Evolutionary conservation across 1,284 basidiomycete species (phyloP), one percentile per base, ranked within the genome.

Genomic region (Fomitopsis schrenkii): DNA sequence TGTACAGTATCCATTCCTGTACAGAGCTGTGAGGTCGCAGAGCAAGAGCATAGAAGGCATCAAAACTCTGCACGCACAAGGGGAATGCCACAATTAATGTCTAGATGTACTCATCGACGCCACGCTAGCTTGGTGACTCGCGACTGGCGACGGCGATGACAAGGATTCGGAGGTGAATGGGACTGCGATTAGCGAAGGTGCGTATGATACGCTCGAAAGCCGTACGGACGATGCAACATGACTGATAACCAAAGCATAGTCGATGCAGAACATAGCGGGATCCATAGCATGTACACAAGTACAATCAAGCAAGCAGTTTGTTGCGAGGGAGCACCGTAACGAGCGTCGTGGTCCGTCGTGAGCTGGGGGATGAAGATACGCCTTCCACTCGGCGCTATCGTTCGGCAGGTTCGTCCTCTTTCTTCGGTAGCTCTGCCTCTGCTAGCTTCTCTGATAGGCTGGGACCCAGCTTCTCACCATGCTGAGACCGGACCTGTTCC

Each of bases 111-210:
- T 40, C 38, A 8, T 40, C 38, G 12, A 40, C 38, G 12, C 35
- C 6, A 36, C 35, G 35, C 10, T 12, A 6, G 10, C 14, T 40
- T 15, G 38, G 67, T 79, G 77, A 15, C 76, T 71, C 0, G 76
- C 71, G 26, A 71, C 76, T 14, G 75, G 73, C 0, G 61, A 74
- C 6, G 44, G 68, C 8, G 74, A 76, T 1, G 62, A 60, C 6
- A 80, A 66, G 0, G 77, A 74, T 6, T 70, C 69, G 1, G 75
- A 76, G 36, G 8, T 33, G 30, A 33, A 33, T 33, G 38, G 14
- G 38, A 8, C 15, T 14, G 48, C n/a, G 7, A 50, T 22, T 50
- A 50, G 28, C 28, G 28, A 12, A 33, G 28, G 2, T 50, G 48
- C 48, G 48, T 54, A 54, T 22, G 9, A 38, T 54, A 40, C 52